Conservation (phyloP, 768 basidiomycete genomes). For the Russula abietina region DNA sequence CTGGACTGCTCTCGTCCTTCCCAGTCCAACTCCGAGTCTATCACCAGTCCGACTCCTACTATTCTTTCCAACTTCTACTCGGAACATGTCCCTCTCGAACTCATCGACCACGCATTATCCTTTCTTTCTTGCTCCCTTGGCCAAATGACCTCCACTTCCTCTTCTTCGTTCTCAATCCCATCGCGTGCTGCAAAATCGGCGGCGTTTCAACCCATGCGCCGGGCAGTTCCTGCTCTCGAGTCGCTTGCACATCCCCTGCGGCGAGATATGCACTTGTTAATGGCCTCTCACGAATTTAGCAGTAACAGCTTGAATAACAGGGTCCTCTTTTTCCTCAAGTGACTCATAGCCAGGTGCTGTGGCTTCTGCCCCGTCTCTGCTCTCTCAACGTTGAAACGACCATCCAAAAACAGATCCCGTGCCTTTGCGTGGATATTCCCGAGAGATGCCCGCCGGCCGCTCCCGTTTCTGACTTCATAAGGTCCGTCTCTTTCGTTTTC, state of each 20-base stretch:
- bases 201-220: conserved; percentile 31
- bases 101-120: conserved; percentile 32
- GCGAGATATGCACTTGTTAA: conserved; percentile 39
- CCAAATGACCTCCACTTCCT: conserved; percentile 28
- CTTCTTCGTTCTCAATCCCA: conserved; percentile 29
- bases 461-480: conserved; percentile 48
- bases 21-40: too few species aligned
- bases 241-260: conserved; percentile 34
- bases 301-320: too few species aligned
- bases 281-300: conserved; percentile 38
- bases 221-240: conserved; percentile 39
- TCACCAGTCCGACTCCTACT: too few species aligned
- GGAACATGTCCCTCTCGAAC: conserved; percentile 39
- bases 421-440: conserved; percentile 43
- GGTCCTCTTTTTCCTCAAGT: conserved; percentile 44
- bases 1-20: too few species aligned
- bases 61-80: too few species aligned
- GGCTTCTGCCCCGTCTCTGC: conserved; percentile 35
- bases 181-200: conserved; percentile 36
- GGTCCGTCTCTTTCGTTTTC: conserved; percentile 30
- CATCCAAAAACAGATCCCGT: conserved; percentile 2
- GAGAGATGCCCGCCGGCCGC: conserved; percentile 39
- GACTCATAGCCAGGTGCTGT: conserved; percentile 43
- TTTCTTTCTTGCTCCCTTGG: conserved; percentile 27
- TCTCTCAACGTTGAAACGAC: conserved; percentile 46